Evolutionary conservation across 495 filamentous ascomycete species (phyloP).

Genomic region (Xylaria castorea): DNA sequence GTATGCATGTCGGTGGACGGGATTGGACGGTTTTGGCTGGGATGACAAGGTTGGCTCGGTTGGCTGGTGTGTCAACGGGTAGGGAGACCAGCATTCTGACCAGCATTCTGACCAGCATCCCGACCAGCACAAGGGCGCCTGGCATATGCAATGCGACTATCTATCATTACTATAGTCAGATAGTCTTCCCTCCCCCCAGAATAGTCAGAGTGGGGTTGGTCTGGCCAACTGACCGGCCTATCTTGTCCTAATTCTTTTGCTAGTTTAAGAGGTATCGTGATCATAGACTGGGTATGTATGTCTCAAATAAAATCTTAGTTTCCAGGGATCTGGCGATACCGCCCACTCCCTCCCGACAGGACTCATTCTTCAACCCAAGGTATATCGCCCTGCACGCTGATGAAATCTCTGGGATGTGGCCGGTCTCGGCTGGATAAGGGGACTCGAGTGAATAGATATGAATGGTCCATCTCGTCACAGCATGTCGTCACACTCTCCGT

Average conservation of each 20-base stretch:
- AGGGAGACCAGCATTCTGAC: neutral
- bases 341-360: neutral
- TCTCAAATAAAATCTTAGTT: neutral
- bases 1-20: slow-evolving; percentile 23
- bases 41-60: slow-evolving; percentile 17
- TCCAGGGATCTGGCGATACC: neutral
- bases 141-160: slow-evolving; percentile 30
- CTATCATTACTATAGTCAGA: slow-evolving; percentile 23
- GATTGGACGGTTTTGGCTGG: slow-evolving; percentile 22
- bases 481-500: slow-evolving; percentile 16
- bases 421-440: slow-evolving; percentile 6
- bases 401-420: neutral
- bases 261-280: slow-evolving; percentile 10
- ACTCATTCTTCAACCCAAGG: neutral
- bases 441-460: slow-evolving; percentile 3
- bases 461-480: slow-evolving; percentile 11
- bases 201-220: slow-evolving; percentile 23
- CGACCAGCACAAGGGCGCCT: slow-evolving; percentile 17
- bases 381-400: neutral
- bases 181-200: slow-evolving; percentile 16
- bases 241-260: neutral
- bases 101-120: neutral
- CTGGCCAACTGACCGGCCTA: slow-evolving; percentile 16
- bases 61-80: slow-evolving; percentile 20
- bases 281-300: neutral